phyloP scores from a whole-genome alignment of 2,329 filamentous ascomycete species.

The Exophiala sp. region DNA sequence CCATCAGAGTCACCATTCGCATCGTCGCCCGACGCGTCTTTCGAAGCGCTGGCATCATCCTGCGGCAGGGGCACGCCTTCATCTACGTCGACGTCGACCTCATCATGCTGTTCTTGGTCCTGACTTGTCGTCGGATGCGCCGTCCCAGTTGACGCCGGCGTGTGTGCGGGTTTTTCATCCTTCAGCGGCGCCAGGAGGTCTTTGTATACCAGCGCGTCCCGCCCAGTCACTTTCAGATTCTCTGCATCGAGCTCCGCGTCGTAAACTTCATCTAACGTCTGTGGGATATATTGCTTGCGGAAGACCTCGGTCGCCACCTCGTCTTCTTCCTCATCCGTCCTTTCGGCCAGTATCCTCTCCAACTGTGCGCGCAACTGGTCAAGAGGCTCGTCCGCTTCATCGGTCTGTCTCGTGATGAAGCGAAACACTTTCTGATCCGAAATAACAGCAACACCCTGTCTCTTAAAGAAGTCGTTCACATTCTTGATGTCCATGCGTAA shows the following conservation, averaged over 20 bases:
- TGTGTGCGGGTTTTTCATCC: conserved; percentile 4
- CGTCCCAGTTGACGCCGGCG: background rate
- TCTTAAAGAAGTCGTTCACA: conserved; percentile 82
- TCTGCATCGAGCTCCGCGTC: conserved; percentile 88
- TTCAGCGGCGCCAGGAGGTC: conserved; percentile 61
- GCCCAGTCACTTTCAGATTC: conserved; percentile 66
- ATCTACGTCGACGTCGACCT: conserved; percentile 35
- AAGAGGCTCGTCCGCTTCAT: conserved; percentile 51
- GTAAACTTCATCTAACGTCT: conserved; percentile 92
- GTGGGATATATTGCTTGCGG: conserved; percentile 91
- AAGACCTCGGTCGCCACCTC: conserved; percentile 89
- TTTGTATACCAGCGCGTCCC: conserved; percentile 73
- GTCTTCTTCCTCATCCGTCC: conserved; percentile 51
- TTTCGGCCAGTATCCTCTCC: conserved; percentile 60
- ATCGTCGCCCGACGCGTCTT: conserved; percentile 7
- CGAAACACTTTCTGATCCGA: conserved; percentile 74
- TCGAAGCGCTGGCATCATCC: conserved; percentile 24
- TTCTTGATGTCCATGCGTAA: conserved; percentile 99
- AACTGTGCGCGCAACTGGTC: conserved; percentile 57
- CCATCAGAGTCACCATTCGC: conserved; percentile 33
- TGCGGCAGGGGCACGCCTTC: conserved; percentile 1
- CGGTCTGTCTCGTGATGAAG: conserved; percentile 64
- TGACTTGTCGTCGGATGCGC: conserved; percentile 33
- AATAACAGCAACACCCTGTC: conserved; percentile 75
- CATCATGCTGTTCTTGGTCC: conserved; percentile 35